Evolutionary conservation across 2,329 filamentous ascomycete species (phyloP), one percentile per base, ranked within the genome.

Genomic region (Colletotrichum brevisporum): DNA sequence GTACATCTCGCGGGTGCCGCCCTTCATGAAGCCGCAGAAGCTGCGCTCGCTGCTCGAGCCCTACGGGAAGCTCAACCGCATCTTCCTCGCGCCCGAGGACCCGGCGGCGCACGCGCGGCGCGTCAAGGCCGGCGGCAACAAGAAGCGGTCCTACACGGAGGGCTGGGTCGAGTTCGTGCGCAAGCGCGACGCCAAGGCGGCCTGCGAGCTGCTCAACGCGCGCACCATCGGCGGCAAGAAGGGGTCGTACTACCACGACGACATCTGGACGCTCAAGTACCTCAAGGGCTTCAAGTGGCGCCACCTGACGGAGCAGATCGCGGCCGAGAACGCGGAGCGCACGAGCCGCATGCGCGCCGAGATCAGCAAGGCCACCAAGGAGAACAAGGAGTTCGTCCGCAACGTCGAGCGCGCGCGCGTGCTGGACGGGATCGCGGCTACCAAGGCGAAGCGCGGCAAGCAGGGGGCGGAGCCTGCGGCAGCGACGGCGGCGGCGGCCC

Each of bases 1-100:
- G 69, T 97, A 96, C 81, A 85, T 97, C 71, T 95, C 93, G 5
- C 90, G 94, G 68, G 89, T 96, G 71, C 94, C 94, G 4, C 94
- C 94, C 0, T 97, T 95, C 80, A 96, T 97, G 93, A 95, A 94
- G 75, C 93, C 93, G 6, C 83, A 86, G 59, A 95, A 95, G 76
- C 85, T 96, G 48, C 90, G 92, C 72, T 90, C 91, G 18, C 89
- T 94, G 15, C 88, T 96, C 62, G 86, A 90, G 70, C 91, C 91
- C 10, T 94, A 94, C 80, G 94, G 94, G 69, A 84, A 85, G 47
- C 89, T 95, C 76, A 92, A 92, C 75, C 91, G 92, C 74, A 90
- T 94, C 65, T 95, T 95, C 82, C 86, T 95, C 18, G 90, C 92
- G 0, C 93, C 93, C 13, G 93, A 96, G 80, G 90, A 94, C 76